Evolutionary conservation across 495 filamentous ascomycete species (phyloP).

Genomic region (Penicillium macrosclerotiorum): DNA sequence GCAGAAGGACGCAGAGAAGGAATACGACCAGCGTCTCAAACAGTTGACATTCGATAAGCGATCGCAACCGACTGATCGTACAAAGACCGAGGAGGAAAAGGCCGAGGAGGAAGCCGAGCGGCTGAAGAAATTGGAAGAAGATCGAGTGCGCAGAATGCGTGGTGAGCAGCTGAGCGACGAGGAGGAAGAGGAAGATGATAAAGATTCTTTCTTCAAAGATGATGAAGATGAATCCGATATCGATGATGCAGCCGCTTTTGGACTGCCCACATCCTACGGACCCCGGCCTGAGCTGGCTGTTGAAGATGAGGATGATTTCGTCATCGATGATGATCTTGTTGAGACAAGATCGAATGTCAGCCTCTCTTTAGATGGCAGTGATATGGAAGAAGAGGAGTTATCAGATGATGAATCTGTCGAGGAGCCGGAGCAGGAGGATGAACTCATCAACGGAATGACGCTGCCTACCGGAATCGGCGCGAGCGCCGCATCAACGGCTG

Average conservation of each 20-base stretch:
- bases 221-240: constrained; percentile 40
- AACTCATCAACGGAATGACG: constrained; percentile 42
- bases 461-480: constrained; percentile 24
- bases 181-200: constrained; percentile 47
- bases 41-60: constrained; percentile 79
- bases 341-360: constrained; percentile 53
- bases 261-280: constrained; percentile 38
- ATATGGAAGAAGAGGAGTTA: constrained; percentile 49
- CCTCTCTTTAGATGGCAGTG: constrained; percentile 49
- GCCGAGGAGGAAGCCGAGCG: constrained; percentile 68
- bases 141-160: constrained; percentile 54
- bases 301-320: constrained; percentile 90
- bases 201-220: constrained; percentile 41
- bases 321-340: constrained; percentile 84
- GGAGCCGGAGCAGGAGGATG: constrained; percentile 47
- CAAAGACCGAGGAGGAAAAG: constrained; percentile 89
- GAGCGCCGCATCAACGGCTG: constrained; percentile 21
- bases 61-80: constrained; percentile 78
- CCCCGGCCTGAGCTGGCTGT: constrained; percentile 48
- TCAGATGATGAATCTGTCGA: constrained; percentile 51
- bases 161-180: constrained; percentile 41
- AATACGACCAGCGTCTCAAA: constrained; percentile 80
- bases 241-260: constrained; percentile 57
- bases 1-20: constrained; percentile 64
- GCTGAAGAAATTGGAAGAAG: constrained; percentile 76